Conservation (phyloP, 345 rosid genomes). For the Rubroshorea leprosula region DNA sequence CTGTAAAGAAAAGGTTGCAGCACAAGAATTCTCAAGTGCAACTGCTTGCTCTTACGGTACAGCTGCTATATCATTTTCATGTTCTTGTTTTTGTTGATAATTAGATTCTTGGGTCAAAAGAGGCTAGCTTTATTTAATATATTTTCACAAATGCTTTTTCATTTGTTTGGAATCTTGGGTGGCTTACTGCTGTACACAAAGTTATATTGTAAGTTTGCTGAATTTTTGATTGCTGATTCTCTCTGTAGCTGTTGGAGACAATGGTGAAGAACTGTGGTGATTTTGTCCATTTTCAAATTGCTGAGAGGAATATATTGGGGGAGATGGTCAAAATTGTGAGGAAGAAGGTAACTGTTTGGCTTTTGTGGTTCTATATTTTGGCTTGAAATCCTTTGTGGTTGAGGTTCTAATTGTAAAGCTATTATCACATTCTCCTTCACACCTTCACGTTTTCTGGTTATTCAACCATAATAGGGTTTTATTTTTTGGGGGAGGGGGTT, state of each 20-base stretch:
- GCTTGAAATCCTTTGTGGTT: not conserved
- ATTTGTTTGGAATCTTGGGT: not conserved
- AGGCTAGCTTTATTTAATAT: too few species aligned
- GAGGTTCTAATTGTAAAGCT: not conserved
- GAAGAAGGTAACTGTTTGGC: conserved; percentile 70
- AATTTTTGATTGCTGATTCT: not conserved
- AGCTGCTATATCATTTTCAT: not conserved
- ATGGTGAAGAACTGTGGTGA: conserved; percentile 98
- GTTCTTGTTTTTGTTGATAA: too few species aligned
- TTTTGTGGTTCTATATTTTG: not conserved
- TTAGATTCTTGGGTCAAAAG: too few species aligned
- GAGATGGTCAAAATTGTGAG: conserved; percentile 88
- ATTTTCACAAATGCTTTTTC: not conserved
- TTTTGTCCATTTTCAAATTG: conserved; percentile 75
- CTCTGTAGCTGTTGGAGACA: conserved; percentile 77
- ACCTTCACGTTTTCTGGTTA: conserved; percentile 1
- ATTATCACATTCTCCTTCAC: not conserved
- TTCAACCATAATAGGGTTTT: conserved; percentile 1
- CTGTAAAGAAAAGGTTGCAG: conserved; percentile 81
- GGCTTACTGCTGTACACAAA: not conserved
- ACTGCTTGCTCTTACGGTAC: conserved; percentile 89
- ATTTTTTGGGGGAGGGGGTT: too few species aligned
- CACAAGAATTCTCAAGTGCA: conserved; percentile 82
- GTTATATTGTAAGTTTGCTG: not conserved
- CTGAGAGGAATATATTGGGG: conserved; percentile 69